These are phyloP conservation scores for Marasmius sp. DNA, from an alignment of 1,284 basidiomycete genomes.

Conservation along the genomic window DNA sequence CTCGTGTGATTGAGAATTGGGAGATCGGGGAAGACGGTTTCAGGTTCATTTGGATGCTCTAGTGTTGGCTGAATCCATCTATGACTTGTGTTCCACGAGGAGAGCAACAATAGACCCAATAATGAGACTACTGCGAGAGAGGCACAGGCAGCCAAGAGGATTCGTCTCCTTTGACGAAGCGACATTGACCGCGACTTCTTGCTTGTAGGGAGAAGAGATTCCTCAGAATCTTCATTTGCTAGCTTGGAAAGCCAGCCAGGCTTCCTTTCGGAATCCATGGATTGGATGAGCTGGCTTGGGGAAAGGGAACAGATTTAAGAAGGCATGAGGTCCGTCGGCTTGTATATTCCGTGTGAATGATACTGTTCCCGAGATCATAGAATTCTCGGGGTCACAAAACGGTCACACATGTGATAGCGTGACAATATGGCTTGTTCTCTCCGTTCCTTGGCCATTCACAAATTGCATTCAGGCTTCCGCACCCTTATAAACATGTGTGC, in stretches of 20 bases:
- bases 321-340: neutral
- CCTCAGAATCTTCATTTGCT: constrained; percentile 3
- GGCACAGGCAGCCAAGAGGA: constrained; percentile 5
- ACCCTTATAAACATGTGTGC: neutral
- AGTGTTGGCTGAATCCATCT: neutral
- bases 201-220: neutral
- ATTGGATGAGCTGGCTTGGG: neutral
- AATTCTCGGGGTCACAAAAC: too few species aligned
- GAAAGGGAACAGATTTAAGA: neutral
- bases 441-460: too few species aligned
- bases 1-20: neutral
- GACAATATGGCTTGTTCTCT: too few species aligned
- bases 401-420: too few species aligned
- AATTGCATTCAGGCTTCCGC: too few species aligned
- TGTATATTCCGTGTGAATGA: too few species aligned
- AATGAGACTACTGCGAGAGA: constrained; percentile 35
- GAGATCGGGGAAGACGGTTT: neutral
- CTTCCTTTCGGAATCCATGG: neutral
- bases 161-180: neutral
- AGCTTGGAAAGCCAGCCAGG: neutral
- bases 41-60: neutral
- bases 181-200: neutral
- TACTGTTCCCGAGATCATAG: too few species aligned
- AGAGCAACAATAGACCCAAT: constrained; percentile 31
- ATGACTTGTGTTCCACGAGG: constrained; percentile 21